Evolutionary conservation across 441 rosid species (phyloP).

Genomic region (Brassica hybrid): DNA sequence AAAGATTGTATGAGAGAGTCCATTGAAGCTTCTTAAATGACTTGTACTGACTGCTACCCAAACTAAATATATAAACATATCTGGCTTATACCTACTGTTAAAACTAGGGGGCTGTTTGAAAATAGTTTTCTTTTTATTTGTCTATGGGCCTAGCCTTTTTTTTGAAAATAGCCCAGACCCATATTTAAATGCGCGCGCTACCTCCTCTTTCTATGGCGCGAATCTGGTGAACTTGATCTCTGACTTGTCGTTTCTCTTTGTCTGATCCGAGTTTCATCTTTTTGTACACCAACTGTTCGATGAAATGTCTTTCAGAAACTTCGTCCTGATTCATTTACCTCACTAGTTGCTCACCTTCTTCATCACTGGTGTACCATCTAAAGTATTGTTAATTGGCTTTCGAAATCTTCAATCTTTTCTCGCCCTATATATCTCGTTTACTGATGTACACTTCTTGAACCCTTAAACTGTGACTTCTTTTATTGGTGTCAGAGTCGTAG

Average conservation of each 20-base stretch:
- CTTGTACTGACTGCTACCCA: neutral
- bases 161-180: conserved; percentile 16
- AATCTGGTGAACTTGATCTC: neutral
- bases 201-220: conserved; percentile 18
- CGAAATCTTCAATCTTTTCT: conserved; percentile 2
- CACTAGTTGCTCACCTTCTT: conserved; percentile 9
- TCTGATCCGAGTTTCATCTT: neutral
- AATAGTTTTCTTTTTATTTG: neutral
- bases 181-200: conserved; percentile 31
- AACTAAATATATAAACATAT: neutral
- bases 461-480: neutral
- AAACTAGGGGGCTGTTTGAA: neutral
- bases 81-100: neutral
- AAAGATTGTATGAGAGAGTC: neutral
- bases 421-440: neutral
- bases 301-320: conserved; percentile 22
- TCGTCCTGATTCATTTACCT: conserved; percentile 20
- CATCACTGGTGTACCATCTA: neutral
- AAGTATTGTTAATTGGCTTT: conserved; percentile 1
- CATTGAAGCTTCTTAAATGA: neutral
- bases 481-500: conserved; percentile 6
- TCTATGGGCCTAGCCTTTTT: neutral
- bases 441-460: neutral
- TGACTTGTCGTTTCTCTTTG: neutral
- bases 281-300: conserved; percentile 37